phyloP scores from a whole-genome alignment of 75 land plant genomes.

The Isoetes taiwanensis region DNA sequence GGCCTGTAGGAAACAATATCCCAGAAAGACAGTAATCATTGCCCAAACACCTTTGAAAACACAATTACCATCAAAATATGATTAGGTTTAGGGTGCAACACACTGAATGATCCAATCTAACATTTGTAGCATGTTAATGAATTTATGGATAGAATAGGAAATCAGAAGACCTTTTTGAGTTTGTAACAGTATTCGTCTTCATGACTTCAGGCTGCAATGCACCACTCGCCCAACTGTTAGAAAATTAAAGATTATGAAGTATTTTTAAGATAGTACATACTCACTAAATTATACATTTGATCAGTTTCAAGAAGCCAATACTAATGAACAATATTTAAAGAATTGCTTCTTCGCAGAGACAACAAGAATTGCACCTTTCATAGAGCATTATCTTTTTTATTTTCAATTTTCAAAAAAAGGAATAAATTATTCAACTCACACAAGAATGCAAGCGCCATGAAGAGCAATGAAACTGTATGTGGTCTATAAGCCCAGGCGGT shows the following conservation, averaged over 20 bases:
- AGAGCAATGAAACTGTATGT: conserved; percentile 53
- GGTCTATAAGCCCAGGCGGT: conserved; percentile 93
- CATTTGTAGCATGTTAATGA: neutral
- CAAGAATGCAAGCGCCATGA: conserved; percentile 62
- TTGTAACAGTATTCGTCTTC: conserved; percentile 5
- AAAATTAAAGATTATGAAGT: no score
- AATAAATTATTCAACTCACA: conserved; percentile 57
- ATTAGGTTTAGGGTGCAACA: neutral
- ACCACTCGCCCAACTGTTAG: conserved; percentile 95
- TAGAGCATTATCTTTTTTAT: no score
- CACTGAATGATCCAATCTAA: neutral
- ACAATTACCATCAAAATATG: neutral
- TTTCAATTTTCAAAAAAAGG: no score
- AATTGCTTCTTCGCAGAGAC: no score
- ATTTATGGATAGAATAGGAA: neutral
- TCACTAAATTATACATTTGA: no score
- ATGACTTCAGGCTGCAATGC: conserved; percentile 55
- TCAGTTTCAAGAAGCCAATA: no score
- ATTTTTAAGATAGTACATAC: no score
- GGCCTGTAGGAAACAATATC: conserved; percentile 81
- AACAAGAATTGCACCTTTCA: no score
- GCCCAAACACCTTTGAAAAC: conserved; percentile 56
- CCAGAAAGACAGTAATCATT: conserved; percentile 82
- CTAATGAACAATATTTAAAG: no score
- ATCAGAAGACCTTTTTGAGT: conserved; percentile 10